These are phyloP conservation scores for Lichenothelia convexa DNA, from an alignment of 495 filamentous ascomycete genomes.

Conservation along the genomic window DNA sequence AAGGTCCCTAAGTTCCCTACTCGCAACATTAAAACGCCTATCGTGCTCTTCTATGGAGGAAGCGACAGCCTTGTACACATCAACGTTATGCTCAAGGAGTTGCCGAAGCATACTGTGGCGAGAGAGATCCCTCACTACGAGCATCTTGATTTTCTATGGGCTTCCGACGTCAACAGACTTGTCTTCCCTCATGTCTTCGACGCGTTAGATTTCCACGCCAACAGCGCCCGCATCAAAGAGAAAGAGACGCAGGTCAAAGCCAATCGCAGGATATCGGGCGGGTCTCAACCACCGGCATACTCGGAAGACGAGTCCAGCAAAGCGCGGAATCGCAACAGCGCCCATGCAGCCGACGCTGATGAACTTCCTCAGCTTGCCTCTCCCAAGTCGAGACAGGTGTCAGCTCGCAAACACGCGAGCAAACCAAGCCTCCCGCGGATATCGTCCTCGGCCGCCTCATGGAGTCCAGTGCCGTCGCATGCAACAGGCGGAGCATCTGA, in stretches of 20 bases:
- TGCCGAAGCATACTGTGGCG: conserved; percentile 67
- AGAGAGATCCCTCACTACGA: conserved; percentile 80
- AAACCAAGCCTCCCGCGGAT: too few species aligned
- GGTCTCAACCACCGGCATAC: conserved; percentile 3
- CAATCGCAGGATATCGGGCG: neutral
- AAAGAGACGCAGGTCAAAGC: neutral
- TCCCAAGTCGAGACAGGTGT: too few species aligned
- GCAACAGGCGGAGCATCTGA: too few species aligned
- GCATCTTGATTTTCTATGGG: conserved; percentile 97
- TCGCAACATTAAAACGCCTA: conserved; percentile 87
- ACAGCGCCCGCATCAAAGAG: neutral
- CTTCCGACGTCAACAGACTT: conserved; percentile 55
- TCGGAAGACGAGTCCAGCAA: conserved; percentile 6
- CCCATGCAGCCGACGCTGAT: too few species aligned
- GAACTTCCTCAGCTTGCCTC: too few species aligned
- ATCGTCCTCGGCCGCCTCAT: too few species aligned
- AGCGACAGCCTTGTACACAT: conserved; percentile 94
- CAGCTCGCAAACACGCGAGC: too few species aligned
- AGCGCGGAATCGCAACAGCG: too few species aligned
- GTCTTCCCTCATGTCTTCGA: conserved; percentile 85
- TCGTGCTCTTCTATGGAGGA: conserved; percentile 83
- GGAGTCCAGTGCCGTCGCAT: too few species aligned
- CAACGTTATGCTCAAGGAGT: conserved; percentile 68
- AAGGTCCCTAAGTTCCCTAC: conserved; percentile 95
- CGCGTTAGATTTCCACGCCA: conserved; percentile 40